Percentiles rank a stretch among this genome's conserved stretches.
Evolutionary conservation across 352 stramenopile species (phyloP).

Genomic region (Poterioochromonas sp.): DNA sequence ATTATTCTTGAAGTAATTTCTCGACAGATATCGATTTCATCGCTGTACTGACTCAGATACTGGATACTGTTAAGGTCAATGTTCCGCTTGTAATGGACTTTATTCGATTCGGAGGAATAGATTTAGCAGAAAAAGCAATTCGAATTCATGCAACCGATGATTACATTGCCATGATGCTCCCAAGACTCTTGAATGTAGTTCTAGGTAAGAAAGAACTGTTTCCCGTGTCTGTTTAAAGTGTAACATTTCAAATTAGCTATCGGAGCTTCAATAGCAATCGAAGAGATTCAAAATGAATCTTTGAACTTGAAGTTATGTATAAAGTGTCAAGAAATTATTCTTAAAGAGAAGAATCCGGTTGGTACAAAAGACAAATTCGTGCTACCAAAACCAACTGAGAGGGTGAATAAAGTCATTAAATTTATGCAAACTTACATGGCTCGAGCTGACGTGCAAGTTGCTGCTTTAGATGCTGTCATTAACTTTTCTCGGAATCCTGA

Average conservation of each 20-base stretch:
- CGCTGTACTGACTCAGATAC: not conserved
- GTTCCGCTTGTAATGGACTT: constrained; percentile 1
- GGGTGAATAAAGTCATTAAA: not conserved
- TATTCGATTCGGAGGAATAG: constrained; percentile 3
- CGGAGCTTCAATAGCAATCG: not conserved
- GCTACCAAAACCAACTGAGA: not conserved
- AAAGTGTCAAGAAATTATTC: constrained; percentile 1
- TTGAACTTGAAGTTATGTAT: not conserved
- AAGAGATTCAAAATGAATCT: constrained; percentile 2
- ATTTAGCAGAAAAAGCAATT: constrained; percentile 8
- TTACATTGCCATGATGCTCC: not conserved
- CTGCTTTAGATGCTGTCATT: not conserved
- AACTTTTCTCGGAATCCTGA: not conserved
- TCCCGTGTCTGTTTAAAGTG: not conserved
- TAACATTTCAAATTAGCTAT: not conserved
- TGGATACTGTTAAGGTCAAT: not conserved
- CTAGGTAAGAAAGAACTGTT: not conserved
- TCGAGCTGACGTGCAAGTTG: not conserved
- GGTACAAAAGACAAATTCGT: not conserved
- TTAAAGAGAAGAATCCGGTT: not conserved
- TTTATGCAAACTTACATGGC: not conserved
- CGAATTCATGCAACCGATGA: not conserved
- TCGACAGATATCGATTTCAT: not conserved
- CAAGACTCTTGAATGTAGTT: not conserved
- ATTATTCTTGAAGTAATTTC: not conserved